These are phyloP conservation scores for Ogataea salicorniae DNA, from an alignment of 805 yeast species.

Conservation along the genomic window DNA sequence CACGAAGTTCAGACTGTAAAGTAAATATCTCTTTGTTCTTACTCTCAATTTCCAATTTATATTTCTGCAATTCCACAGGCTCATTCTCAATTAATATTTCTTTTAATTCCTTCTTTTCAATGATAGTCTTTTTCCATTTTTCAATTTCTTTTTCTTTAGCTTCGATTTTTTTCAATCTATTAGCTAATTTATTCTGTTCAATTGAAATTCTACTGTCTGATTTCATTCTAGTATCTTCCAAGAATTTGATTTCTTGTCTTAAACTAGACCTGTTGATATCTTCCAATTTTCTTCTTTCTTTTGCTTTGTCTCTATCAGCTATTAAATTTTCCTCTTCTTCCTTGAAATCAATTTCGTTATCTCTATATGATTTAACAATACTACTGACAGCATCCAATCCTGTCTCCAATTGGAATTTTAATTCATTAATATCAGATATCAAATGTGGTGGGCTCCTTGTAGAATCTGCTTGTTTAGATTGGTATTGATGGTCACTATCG, in stretches of 20 bases:
- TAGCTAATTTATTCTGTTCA: slow-evolving; percentile 26
- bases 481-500: slow-evolving; percentile 14
- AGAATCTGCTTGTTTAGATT: not conserved
- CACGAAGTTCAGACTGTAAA: slow-evolving; percentile 24
- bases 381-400: slow-evolving; percentile 38
- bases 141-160: slow-evolving; percentile 31
- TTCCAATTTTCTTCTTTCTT: slow-evolving; percentile 36
- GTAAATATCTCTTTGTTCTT: slow-evolving; percentile 25
- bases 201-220: slow-evolving; percentile 32
- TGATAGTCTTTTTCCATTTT: slow-evolving; percentile 29
- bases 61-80: slow-evolving; percentile 15
- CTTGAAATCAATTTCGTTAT: slow-evolving; percentile 30
- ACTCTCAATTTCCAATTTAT: slow-evolving; percentile 20
- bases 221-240: slow-evolving; percentile 37
- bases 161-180: slow-evolving; percentile 27
- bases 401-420: slow-evolving; percentile 36
- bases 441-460: slow-evolving; percentile 24
- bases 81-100: slow-evolving; percentile 11
- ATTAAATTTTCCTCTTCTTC: slow-evolving; percentile 34
- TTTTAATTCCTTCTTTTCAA: slow-evolving; percentile 18
- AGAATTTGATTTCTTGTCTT: slow-evolving; percentile 36
- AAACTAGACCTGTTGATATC: slow-evolving; percentile 36
- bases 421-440: slow-evolving; percentile 37
- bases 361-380: slow-evolving; percentile 30
- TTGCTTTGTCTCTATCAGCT: slow-evolving; percentile 32